Conservation (phyloP, 1,284 basidiomycete genomes). For the Cronartium quercuum region DNA sequence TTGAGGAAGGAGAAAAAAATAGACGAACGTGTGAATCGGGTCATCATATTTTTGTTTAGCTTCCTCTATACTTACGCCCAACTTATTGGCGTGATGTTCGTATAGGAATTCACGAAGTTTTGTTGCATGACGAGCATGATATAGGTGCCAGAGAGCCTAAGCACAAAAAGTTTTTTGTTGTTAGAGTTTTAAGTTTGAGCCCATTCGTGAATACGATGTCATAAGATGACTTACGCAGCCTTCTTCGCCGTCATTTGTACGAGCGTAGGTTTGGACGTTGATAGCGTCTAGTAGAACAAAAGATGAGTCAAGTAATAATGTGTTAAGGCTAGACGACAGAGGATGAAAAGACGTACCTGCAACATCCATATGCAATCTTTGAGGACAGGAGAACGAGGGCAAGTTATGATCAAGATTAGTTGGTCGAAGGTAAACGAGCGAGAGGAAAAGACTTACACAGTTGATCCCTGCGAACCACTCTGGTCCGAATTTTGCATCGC, state of each 20-base stretch:
- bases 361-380: slow-evolving; percentile 46
- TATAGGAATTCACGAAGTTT: slow-evolving; percentile 43
- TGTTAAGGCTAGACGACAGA: not conserved
- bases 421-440: not conserved
- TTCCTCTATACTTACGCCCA: not conserved
- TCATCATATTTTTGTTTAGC: slow-evolving; percentile 19
- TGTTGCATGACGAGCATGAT: slow-evolving; percentile 44
- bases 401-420: not conserved
- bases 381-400: not conserved
- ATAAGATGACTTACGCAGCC: slow-evolving; percentile 40
- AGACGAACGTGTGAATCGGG: slow-evolving; percentile 26
- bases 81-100: slow-evolving; percentile 37
- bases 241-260: slow-evolving; percentile 17
- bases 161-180: not conserved
- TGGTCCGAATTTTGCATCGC: slow-evolving; percentile 44
- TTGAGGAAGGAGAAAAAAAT: not conserved
- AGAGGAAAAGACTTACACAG: slow-evolving; percentile 24
- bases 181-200: not conserved
- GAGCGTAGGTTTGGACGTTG: slow-evolving; percentile 46
- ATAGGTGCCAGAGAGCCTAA: slow-evolving; percentile 46
- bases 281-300: slow-evolving; percentile 41
- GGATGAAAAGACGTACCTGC: slow-evolving; percentile 37
- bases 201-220: not conserved
- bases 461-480: slow-evolving; percentile 43
- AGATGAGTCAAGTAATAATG: not conserved